phyloP scores from a whole-genome alignment of 192 early-diverging fungal species.

The Gigaspora rosea region DNA sequence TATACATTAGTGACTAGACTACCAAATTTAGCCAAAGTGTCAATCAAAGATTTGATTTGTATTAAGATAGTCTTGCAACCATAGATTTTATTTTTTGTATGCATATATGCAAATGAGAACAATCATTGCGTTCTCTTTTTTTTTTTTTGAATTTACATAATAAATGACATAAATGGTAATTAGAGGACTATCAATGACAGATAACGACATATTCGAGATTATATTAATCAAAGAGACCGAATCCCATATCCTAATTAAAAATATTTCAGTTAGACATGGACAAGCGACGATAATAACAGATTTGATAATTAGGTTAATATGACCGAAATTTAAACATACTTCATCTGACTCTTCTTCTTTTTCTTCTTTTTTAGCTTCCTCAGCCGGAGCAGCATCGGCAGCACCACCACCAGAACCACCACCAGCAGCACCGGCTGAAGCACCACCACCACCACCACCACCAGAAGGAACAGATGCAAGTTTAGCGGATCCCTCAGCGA shows the following conservation, averaged over 20 bases:
- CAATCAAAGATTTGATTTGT: too few species aligned
- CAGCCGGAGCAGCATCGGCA: slow-evolving; percentile 43
- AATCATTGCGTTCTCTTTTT: too few species aligned
- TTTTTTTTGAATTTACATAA: too few species aligned
- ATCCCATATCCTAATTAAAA: slow-evolving; percentile 75
- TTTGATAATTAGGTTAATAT: neutral
- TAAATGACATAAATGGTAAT: too few species aligned
- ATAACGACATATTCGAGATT: too few species aligned
- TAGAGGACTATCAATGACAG: too few species aligned
- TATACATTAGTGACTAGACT: too few species aligned
- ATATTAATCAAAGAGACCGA: slow-evolving; percentile 96
- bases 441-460: slow-evolving; percentile 66
- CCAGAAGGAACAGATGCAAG: slow-evolving; percentile 92
- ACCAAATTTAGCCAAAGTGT: too few species aligned
- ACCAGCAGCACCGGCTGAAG: slow-evolving; percentile 48
- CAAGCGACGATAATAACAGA: neutral
- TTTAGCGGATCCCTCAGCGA: slow-evolving; percentile 90
- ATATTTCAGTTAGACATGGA: neutral
- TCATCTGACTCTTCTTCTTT: slow-evolving; percentile 88
- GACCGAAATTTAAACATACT: slow-evolving; percentile 37
- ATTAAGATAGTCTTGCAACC: too few species aligned
- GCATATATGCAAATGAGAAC: too few species aligned
- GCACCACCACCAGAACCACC: slow-evolving; percentile 60
- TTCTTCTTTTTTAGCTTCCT: slow-evolving; percentile 85
- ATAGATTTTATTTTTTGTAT: too few species aligned